These are phyloP conservation scores for Diatrype stigma DNA, from an alignment of 2,329 filamentous ascomycete species.

Conservation along the genomic window DNA sequence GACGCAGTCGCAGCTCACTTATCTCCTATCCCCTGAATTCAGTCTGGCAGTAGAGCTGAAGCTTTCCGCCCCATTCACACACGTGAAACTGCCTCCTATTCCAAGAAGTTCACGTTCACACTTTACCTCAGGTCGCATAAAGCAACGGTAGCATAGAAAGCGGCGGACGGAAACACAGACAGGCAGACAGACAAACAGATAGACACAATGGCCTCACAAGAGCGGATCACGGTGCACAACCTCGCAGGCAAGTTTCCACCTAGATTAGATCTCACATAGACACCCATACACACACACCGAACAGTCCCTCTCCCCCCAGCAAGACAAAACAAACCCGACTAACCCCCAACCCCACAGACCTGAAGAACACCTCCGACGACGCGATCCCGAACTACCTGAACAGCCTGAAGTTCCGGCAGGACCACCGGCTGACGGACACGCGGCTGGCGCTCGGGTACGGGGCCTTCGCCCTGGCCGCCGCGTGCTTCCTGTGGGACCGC, in stretches of 20 bases:
- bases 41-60: too few species aligned
- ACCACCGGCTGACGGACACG: constrained; percentile 75
- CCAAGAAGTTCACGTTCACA: too few species aligned
- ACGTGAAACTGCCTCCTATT: too few species aligned
- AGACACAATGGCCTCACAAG: constrained; percentile 39
- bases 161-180: background rate
- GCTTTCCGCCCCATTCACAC: too few species aligned
- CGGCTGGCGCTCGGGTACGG: constrained; percentile 79
- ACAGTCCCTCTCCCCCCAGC: constrained; percentile 2
- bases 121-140: too few species aligned
- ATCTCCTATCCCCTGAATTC: too few species aligned
- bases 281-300: too few species aligned
- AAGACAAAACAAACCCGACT: constrained; percentile 13
- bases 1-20: too few species aligned
- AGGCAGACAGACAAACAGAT: background rate
- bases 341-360: constrained; percentile 52
- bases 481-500: constrained; percentile 88
- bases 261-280: constrained; percentile 5
- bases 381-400: constrained; percentile 91
- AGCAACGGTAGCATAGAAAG: too few species aligned
- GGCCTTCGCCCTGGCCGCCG: constrained; percentile 74
- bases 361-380: constrained; percentile 96
- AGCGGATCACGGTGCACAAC: constrained; percentile 64
- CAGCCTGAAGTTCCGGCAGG: constrained; percentile 78
- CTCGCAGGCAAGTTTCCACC: constrained; percentile 49